A percentile compares a stretch with the other conserved stretches of the same genome.
Evolutionary conservation across 179 eudicot species (phyloP).

Genomic region (Silene vulgaris): DNA sequence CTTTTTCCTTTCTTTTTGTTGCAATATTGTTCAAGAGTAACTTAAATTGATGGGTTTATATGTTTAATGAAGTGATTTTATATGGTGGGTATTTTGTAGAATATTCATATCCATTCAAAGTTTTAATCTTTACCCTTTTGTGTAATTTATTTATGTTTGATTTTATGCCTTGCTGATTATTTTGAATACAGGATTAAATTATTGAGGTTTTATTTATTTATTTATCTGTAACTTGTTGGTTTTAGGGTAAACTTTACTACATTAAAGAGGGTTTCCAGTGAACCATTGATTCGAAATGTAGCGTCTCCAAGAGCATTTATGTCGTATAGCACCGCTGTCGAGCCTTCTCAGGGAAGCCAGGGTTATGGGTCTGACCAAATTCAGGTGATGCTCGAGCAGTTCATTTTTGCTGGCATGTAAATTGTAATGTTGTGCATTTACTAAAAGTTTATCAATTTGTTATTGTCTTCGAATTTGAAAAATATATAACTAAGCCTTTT

Average conservation of each 20-base stretch:
- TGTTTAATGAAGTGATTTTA: conserved; percentile 14
- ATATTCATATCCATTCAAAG: neutral
- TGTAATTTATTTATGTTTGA: neutral
- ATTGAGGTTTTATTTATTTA: neutral
- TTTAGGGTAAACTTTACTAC: conserved; percentile 42
- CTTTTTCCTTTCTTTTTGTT: neutral
- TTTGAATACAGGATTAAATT: neutral
- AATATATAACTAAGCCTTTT: neutral
- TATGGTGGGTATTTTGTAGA: conserved; percentile 10
- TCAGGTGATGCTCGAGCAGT: conserved; percentile 51
- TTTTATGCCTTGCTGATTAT: neutral
- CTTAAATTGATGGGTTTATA: neutral
- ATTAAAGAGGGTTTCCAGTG: conserved; percentile 35
- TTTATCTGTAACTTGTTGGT: conserved; percentile 5
- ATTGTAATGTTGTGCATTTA: neutral
- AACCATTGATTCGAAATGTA: conserved; percentile 35
- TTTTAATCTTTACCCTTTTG: conserved; percentile 1
- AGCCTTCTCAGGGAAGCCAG: conserved; percentile 41
- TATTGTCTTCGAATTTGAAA: neutral
- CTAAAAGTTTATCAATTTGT: neutral
- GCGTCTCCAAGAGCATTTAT: conserved; percentile 54
- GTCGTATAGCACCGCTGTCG: conserved; percentile 54
- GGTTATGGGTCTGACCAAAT: conserved; percentile 94
- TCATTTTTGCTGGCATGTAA: conserved; percentile 36
- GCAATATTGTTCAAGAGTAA: neutral